phyloP scores from a whole-genome alignment of 176 grass and related monocot species.

The Stipa capillata region DNA sequence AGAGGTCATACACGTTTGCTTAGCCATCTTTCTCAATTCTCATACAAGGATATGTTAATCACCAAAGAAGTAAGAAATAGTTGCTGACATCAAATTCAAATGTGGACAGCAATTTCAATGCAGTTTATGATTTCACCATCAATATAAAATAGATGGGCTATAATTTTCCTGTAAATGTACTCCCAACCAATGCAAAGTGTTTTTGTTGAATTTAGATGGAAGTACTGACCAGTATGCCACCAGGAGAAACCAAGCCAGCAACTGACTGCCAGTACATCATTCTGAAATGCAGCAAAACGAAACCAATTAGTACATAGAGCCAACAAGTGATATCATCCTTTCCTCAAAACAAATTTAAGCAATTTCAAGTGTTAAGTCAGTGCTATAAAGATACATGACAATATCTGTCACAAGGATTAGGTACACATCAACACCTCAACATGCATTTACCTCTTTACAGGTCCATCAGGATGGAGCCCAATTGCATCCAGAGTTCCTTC shows the following conservation, averaged over 20 bases:
- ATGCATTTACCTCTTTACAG: conserved; percentile 66
- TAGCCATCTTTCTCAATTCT: background rate
- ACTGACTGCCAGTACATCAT: conserved; percentile 98
- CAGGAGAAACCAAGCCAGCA: conserved; percentile 57
- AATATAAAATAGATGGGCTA: background rate
- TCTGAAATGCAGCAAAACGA: conserved; percentile 38
- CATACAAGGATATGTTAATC: background rate
- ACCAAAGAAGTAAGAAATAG: background rate
- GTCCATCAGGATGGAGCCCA: conserved; percentile 73
- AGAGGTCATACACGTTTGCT: background rate
- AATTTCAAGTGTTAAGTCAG: background rate
- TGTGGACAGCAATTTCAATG: background rate
- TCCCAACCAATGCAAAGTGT: background rate
- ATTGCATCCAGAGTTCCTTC: conserved; percentile 92
- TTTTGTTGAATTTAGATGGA: background rate
- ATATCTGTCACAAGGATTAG: background rate
- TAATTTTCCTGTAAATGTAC: background rate
- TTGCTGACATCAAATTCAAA: background rate
- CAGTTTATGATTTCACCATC: background rate
- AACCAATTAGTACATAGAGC: background rate
- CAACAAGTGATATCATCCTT: background rate
- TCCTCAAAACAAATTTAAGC: background rate
- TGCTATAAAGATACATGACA: background rate
- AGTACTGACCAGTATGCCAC: conserved; percentile 78
- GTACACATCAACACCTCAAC: background rate